Percentiles rank a stretch among this genome's conserved stretches.
Evolutionary conservation across 208 protist genomes (phyloP).

Genomic region (Trichomonas vaginalis): DNA sequence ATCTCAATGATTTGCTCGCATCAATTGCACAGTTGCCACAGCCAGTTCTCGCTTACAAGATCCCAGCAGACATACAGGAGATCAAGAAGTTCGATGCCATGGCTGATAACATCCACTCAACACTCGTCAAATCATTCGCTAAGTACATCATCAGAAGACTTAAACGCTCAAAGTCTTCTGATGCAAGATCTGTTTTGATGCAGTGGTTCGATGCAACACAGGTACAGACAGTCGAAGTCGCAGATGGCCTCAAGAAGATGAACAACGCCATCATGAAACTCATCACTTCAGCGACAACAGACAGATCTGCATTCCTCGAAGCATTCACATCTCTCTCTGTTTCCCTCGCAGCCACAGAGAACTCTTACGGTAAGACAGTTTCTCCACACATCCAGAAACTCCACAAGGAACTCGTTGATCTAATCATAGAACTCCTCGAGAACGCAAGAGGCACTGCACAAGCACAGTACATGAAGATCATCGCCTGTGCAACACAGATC

Average conservation of each 20-base stretch:
- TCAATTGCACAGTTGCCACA: not conserved
- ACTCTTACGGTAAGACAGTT: not conserved
- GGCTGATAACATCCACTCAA: not conserved
- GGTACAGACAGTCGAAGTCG: not conserved
- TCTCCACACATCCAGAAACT: not conserved
- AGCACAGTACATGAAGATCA: not conserved
- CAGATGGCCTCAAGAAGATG: not conserved
- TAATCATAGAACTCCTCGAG: not conserved
- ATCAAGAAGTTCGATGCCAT: not conserved
- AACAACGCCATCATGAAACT: not conserved
- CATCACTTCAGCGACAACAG: not conserved
- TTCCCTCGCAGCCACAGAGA: not conserved
- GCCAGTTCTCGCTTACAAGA: not conserved
- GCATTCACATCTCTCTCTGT: not conserved
- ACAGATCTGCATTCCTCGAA: not conserved
- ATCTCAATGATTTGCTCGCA: not conserved
- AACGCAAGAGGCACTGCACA: not conserved
- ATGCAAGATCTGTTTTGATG: not conserved
- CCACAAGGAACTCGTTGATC: not conserved
- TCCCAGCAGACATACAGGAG: not conserved
- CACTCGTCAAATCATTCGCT: not conserved
- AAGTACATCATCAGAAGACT: not conserved
- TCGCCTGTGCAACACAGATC: not conserved
- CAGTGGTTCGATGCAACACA: slow-evolving; percentile 19
- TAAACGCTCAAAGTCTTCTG: not conserved